Evolutionary conservation across 306 rosid genomes (phyloP).

Genomic region (Trichosanthes truncata): DNA sequence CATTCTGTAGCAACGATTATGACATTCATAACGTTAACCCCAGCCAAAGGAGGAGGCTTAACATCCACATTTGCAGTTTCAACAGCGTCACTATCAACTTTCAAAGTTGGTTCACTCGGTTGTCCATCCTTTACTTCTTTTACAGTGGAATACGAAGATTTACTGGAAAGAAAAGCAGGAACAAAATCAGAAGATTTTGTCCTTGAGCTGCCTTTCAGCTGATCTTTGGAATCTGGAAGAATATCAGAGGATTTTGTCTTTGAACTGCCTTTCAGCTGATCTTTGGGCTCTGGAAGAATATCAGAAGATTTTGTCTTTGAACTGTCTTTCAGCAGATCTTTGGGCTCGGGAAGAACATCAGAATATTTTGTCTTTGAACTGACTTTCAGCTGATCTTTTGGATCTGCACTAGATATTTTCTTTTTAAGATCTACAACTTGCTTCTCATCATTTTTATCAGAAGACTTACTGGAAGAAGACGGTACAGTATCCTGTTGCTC

Average conservation of each 20-base stretch:
- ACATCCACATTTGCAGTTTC: slow-evolving; percentile 21
- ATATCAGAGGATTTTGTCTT: neutral
- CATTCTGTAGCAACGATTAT: slow-evolving; percentile 84
- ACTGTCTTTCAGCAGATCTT: neutral
- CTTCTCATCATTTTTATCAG: slow-evolving; percentile 22
- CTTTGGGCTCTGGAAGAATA: neutral
- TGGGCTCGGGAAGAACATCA: neutral
- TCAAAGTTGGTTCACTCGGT: neutral
- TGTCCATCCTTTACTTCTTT: neutral
- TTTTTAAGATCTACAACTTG: slow-evolving; percentile 19
- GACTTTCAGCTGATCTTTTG: neutral
- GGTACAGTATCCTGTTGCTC: slow-evolving; percentile 26
- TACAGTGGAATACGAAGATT: neutral
- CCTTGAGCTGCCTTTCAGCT: neutral
- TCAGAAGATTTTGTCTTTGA: neutral
- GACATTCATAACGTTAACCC: slow-evolving; percentile 76
- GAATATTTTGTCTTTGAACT: neutral
- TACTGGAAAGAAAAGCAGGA: slow-evolving; percentile 1
- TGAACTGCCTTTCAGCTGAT: neutral
- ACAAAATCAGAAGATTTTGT: neutral
- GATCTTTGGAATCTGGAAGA: neutral
- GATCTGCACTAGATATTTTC: slow-evolving; percentile 9
- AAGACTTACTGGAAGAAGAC: slow-evolving; percentile 15
- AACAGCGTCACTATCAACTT: slow-evolving; percentile 15
- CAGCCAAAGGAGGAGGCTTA: slow-evolving; percentile 74